Evolutionary conservation across 2,329 filamentous ascomycete genomes (phyloP).

Genomic region (Diplocarpon rosae): DNA sequence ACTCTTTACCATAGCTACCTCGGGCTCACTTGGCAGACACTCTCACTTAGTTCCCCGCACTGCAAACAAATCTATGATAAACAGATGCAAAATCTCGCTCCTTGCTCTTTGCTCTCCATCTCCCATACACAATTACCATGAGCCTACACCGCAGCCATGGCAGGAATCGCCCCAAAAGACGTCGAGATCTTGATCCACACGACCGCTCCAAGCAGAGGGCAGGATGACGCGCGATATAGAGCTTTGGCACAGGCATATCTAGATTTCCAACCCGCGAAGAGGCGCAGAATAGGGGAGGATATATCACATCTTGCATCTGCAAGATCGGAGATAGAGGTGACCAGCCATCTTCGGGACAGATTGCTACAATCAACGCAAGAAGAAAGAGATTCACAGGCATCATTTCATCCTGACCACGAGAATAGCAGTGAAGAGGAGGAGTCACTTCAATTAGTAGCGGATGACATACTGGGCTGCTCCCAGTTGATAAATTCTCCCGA

Average conservation of each 20-base stretch:
- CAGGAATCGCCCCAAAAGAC: constrained; percentile 13
- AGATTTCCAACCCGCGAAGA: constrained; percentile 18
- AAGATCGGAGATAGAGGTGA: constrained; percentile 32
- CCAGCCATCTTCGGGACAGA: constrained; percentile 27
- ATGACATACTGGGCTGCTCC: neutral
- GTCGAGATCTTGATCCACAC: constrained; percentile 27
- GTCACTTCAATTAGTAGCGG: neutral
- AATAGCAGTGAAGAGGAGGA: constrained; percentile 4
- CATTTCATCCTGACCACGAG: constrained; percentile 16
- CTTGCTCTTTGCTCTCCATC: neutral
- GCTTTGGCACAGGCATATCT: constrained; percentile 25
- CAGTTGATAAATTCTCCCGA: constrained; percentile 11
- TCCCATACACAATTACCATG: constrained; percentile 1
- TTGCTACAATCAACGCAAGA: constrained; percentile 12
- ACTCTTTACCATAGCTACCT: too few relatives aligned
- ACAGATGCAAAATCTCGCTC: constrained; percentile 1
- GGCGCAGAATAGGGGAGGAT: constrained; percentile 6
- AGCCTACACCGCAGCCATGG: constrained; percentile 10
- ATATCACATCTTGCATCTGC: constrained; percentile 26
- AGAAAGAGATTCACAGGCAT: constrained; percentile 17
- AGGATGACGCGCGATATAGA: constrained; percentile 26
- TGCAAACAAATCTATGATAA: neutral
- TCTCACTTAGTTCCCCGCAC: too few relatives aligned
- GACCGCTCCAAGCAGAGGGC: constrained; percentile 23
- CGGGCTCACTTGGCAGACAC: too few relatives aligned